Evolutionary conservation across 148 eudicot species (phyloP).

Genomic region (Talinum fruticosum): DNA sequence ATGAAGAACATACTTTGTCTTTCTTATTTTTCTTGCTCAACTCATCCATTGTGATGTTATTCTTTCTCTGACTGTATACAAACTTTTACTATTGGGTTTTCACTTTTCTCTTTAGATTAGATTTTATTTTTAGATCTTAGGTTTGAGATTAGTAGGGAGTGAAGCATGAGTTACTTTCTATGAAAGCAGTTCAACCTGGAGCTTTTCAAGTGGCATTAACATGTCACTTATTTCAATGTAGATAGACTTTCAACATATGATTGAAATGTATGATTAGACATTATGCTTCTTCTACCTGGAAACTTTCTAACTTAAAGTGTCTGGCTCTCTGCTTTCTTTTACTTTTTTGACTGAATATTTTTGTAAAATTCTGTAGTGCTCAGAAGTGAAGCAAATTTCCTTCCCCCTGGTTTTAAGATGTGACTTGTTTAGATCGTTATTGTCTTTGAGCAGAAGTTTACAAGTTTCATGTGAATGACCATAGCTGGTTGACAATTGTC

Average conservation of each 20-base stretch:
- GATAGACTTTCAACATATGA: not conserved
- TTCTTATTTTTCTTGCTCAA: not conserved
- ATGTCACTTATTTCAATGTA: not conserved
- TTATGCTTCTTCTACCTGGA: not conserved
- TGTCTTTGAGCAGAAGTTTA: not conserved
- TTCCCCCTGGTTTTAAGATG: not conserved
- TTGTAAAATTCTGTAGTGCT: not conserved
- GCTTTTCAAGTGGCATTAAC: not conserved
- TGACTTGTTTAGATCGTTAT: not conserved
- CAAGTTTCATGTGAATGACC: not conserved
- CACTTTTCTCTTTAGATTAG: not conserved
- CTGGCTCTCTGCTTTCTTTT: not conserved
- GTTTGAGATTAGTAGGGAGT: too few species aligned
- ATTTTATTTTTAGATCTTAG: too few species aligned
- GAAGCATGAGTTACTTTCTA: too few species aligned
- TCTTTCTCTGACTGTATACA: not conserved
- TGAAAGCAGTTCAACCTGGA: not conserved
- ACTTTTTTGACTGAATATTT: not conserved
- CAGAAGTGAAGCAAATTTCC: too few species aligned
- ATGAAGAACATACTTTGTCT: not conserved
- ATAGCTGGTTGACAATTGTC: not conserved
- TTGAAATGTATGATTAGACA: not conserved
- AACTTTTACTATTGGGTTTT: not conserved
- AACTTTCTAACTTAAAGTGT: not conserved
- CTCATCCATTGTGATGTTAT: not conserved